Evolutionary conservation across 305 asterid species (phyloP).

Genomic region (Solanum hybrid): DNA sequence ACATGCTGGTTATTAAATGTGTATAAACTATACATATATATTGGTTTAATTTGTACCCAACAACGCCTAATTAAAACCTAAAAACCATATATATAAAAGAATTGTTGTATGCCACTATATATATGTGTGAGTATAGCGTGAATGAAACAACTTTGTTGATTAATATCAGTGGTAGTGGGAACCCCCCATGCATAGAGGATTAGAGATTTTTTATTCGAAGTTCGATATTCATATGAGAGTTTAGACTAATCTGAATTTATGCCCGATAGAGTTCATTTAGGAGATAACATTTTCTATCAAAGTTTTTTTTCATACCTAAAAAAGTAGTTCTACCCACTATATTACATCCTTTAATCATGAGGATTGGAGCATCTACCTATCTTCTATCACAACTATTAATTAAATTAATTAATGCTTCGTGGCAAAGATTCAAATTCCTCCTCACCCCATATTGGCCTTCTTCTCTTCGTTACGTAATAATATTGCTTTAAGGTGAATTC

Average conservation of each 20-base stretch:
- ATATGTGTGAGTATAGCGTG: not conserved
- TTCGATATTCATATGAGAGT: not conserved
- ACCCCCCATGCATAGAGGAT: not conserved
- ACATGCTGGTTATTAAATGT: not conserved
- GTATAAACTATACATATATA: too few relatives aligned
- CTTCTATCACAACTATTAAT: not conserved
- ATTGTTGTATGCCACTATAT: too few relatives aligned
- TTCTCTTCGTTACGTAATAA: not conserved
- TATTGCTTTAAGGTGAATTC: not conserved
- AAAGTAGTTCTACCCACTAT: too few relatives aligned
- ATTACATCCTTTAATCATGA: too few relatives aligned
- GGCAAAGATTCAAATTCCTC: not conserved
- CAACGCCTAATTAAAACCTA: not conserved
- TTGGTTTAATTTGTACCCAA: not conserved
- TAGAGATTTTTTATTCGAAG: not conserved
- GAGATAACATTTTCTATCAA: too few relatives aligned
- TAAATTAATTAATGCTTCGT: not conserved
- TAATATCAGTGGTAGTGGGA: not conserved
- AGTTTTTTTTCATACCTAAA: too few relatives aligned
- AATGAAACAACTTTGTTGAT: not conserved
- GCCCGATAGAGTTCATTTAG: fast-evolving
- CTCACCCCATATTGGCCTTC: not conserved
- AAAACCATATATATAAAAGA: not conserved
- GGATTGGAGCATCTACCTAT: not conserved
- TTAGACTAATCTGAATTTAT: fast-evolving